Percentiles rank a stretch among this genome's conserved stretches.
These are phyloP conservation scores for Sarcomyxa edulis DNA, from an alignment of 768 basidiomycete genomes.

Conservation along the genomic window DNA sequence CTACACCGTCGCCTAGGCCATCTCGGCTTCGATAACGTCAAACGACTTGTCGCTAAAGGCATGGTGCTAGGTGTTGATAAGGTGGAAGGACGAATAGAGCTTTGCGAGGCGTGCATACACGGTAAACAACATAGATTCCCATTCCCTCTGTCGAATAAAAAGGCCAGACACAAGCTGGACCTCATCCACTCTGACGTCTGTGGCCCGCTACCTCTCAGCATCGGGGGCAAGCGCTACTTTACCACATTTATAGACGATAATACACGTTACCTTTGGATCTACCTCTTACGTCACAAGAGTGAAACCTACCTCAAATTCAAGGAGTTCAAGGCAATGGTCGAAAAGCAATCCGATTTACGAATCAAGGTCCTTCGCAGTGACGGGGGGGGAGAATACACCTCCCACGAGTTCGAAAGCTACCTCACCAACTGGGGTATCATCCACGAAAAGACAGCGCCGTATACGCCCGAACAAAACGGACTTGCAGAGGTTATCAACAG, in stretches of 20 bases:
- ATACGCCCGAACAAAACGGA: conserved; percentile 28
- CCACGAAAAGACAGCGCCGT: no score
- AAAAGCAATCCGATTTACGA: conserved; percentile 14
- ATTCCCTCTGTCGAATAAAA: conserved; percentile 12
- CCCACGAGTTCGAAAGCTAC: conserved; percentile 14
- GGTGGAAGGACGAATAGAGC: conserved; percentile 1
- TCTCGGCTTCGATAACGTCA: conserved; percentile 10
- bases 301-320: conserved; percentile 14
- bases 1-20: conserved; percentile 16
- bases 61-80: conserved; percentile 10
- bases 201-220: conserved; percentile 24
- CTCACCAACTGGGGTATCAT: conserved; percentile 21
- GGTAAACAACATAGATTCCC: conserved; percentile 20
- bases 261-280: conserved; percentile 7
- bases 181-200: conserved; percentile 31
- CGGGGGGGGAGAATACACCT: conserved; percentile 26
- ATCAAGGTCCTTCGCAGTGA: conserved; percentile 22
- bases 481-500: conserved; percentile 25
- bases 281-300: conserved; percentile 14
- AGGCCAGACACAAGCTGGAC: conserved; percentile 4
- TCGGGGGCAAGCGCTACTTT: conserved; percentile 20
- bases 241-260: conserved; percentile 25
- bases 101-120: conserved; percentile 25
- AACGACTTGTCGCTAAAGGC: conserved; percentile 12
- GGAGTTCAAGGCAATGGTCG: conserved; percentile 14